Conservation (phyloP, 1,284 basidiomycete genomes). For the Phlebopus sp. region DNA sequence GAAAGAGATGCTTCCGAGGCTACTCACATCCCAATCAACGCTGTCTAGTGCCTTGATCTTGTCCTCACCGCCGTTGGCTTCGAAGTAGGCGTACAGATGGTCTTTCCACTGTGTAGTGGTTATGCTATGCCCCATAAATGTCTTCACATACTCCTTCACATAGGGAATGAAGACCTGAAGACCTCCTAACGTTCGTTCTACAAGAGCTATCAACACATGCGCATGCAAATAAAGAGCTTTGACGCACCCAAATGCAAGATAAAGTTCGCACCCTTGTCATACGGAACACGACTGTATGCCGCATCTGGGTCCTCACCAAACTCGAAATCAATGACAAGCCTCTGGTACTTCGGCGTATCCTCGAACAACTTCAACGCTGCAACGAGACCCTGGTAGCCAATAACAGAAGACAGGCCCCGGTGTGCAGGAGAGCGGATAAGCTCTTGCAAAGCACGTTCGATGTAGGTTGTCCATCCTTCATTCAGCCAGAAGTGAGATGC, state of each 20-base stretch:
- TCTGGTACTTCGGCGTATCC: constrained; percentile 72
- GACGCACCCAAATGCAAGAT: constrained; percentile 54
- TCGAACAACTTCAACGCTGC: constrained; percentile 69
- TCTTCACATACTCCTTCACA: constrained; percentile 75
- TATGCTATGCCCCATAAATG: constrained; percentile 83
- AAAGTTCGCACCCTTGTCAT: constrained; percentile 31
- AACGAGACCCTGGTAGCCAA: constrained; percentile 71
- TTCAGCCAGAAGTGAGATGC: constrained; percentile 90
- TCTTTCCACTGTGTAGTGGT: constrained; percentile 86
- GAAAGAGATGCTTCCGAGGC: neutral
- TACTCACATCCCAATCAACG: constrained; percentile 78
- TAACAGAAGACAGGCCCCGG: constrained; percentile 79
- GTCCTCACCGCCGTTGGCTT: constrained; percentile 57
- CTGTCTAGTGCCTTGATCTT: constrained; percentile 69
- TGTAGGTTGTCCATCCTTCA: constrained; percentile 94
- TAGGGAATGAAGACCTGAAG: constrained; percentile 84
- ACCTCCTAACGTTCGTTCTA: constrained; percentile 84
- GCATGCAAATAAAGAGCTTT: neutral
- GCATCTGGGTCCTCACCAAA: constrained; percentile 79
- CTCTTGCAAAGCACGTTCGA: constrained; percentile 82
- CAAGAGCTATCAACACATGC: neutral
- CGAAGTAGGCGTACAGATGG: constrained; percentile 84
- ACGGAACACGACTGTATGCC: constrained; percentile 30
- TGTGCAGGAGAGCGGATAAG: constrained; percentile 74
- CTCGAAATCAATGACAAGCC: constrained; percentile 81